A percentile compares a stretch with the other conserved stretches of the same genome.
Conservation (phyloP, 202 grass and related monocot genomes). For the Sporobolus alterniflorus region DNA sequence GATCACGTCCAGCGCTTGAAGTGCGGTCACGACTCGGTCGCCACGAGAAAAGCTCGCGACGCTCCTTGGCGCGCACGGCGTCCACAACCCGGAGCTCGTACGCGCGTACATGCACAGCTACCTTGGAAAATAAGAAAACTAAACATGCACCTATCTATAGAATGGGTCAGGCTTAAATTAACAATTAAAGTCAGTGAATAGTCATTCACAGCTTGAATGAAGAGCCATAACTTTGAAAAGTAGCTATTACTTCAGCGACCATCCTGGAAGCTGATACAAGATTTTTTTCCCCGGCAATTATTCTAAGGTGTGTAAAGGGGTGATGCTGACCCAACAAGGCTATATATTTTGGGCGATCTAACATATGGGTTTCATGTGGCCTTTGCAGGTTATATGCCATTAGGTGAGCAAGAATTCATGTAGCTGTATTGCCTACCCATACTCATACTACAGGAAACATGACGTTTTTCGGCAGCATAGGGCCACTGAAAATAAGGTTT, state of each 20-base stretch:
- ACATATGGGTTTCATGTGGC: conserved; percentile 28
- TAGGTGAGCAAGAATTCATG: background rate
- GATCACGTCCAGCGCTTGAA: too few relatives aligned
- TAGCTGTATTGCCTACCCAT: conserved; percentile 27
- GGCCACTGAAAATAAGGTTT: too few relatives aligned
- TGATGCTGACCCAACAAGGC: conserved; percentile 21
- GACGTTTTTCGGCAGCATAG: too few relatives aligned
- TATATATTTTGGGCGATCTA: conserved; percentile 1
- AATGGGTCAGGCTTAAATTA: too few relatives aligned
- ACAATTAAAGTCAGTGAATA: conserved; percentile 18
- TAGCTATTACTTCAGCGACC: conserved; percentile 15
- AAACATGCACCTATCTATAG: too few relatives aligned
- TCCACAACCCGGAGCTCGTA: too few relatives aligned
- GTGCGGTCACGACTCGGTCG: too few relatives aligned
- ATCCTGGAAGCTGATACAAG: conserved; percentile 9
- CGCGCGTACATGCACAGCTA: too few relatives aligned
- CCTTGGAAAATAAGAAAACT: too few relatives aligned
- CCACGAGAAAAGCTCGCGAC: too few relatives aligned
- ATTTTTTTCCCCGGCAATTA: conserved; percentile 12
- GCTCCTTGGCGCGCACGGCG: too few relatives aligned
- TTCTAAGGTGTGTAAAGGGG: conserved; percentile 5
- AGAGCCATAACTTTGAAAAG: conserved; percentile 15
- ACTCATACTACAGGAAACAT: background rate
- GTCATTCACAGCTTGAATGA: conserved; percentile 17
- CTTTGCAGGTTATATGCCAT: conserved; percentile 40